A percentile compares a stretch with the other conserved stretches of the same genome.
Evolutionary conservation across 805 yeast genomes (phyloP).

Genomic region (Candida incommunis): DNA sequence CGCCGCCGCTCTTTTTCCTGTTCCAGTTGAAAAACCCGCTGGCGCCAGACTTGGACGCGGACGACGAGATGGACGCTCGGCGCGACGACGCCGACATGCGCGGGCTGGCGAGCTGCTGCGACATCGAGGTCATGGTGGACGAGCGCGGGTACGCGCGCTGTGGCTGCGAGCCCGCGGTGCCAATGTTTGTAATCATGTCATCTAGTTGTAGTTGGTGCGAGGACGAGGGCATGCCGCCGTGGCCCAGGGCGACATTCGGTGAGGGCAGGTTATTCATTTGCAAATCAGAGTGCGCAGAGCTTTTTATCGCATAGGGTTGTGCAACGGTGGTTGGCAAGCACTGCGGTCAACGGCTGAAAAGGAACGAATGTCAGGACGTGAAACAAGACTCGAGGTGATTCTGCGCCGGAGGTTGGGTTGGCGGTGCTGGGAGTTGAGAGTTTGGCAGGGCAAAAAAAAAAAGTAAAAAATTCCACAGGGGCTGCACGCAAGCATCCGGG

Average conservation of each 20-base stretch:
- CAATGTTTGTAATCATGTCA: constrained; percentile 6
- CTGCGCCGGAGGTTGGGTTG: too few relatives aligned
- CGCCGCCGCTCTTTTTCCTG: constrained; percentile 6
- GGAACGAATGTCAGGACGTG: too few relatives aligned
- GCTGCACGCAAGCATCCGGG: too few relatives aligned
- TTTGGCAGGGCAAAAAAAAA: too few relatives aligned
- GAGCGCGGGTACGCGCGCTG: constrained; percentile 5
- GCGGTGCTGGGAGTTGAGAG: too few relatives aligned
- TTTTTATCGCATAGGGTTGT: too few relatives aligned
- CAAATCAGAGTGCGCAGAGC: too few relatives aligned
- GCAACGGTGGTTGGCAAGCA: too few relatives aligned
- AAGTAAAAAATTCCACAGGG: too few relatives aligned
- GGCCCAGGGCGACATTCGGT: constrained; percentile 3
- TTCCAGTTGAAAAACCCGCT: constrained; percentile 13
- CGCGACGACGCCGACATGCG: constrained; percentile 2
- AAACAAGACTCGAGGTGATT: too few relatives aligned
- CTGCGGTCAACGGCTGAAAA: too few relatives aligned
- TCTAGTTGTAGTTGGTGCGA: constrained; percentile 11
- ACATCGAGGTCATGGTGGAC: constrained; percentile 5
- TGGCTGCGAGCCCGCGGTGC: constrained; percentile 1
- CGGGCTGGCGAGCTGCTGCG: constrained; percentile 3
- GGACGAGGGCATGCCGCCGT: constrained; percentile 16
- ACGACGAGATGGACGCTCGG: constrained; percentile 8
- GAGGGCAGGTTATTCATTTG: neutral
- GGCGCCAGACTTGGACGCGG: constrained; percentile 5